A percentile compares a stretch with the other conserved stretches of the same genome.
These are phyloP conservation scores for Butyriboletus appendiculatus DNA, from an alignment of 1,284 basidiomycete species.

Conservation along the genomic window DNA sequence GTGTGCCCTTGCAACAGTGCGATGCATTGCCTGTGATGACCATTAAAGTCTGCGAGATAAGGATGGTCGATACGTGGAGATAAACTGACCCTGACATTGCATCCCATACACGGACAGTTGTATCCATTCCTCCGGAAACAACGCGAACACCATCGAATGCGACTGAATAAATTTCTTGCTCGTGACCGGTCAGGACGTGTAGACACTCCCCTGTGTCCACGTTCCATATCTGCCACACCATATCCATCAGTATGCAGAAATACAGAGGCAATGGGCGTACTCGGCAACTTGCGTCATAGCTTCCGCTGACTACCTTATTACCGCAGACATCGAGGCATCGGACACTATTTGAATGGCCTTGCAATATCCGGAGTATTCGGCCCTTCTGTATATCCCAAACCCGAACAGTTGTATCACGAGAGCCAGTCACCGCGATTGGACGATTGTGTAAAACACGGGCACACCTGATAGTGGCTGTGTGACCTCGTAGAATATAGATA, in stretches of 20 bases:
- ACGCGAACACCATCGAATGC: slow-evolving; percentile 89
- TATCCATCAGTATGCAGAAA: neutral
- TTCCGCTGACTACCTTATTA: slow-evolving; percentile 81
- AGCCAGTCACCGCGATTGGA: slow-evolving; percentile 89
- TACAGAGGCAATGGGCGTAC: slow-evolving; percentile 44
- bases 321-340: slow-evolving; percentile 89
- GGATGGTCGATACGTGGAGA: neutral
- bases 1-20: slow-evolving; percentile 94
- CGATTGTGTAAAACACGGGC: slow-evolving; percentile 86
- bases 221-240: slow-evolving; percentile 67
- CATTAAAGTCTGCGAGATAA: slow-evolving; percentile 18
- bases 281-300: slow-evolving; percentile 85
- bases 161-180: slow-evolving; percentile 91
- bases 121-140: slow-evolving; percentile 89
- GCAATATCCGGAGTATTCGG: slow-evolving; percentile 63
- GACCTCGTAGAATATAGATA: slow-evolving; percentile 80
- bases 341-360: slow-evolving; percentile 84
- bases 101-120: slow-evolving; percentile 90
- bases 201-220: slow-evolving; percentile 85
- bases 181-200: slow-evolving; percentile 86
- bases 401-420: slow-evolving; percentile 83
- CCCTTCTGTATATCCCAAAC: slow-evolving; percentile 95
- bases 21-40: slow-evolving; percentile 64
- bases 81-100: slow-evolving; percentile 67
- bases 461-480: slow-evolving; percentile 91